phyloP scores from a whole-genome alignment of 768 basidiomycete genomes.

The Mycena metata region DNA sequence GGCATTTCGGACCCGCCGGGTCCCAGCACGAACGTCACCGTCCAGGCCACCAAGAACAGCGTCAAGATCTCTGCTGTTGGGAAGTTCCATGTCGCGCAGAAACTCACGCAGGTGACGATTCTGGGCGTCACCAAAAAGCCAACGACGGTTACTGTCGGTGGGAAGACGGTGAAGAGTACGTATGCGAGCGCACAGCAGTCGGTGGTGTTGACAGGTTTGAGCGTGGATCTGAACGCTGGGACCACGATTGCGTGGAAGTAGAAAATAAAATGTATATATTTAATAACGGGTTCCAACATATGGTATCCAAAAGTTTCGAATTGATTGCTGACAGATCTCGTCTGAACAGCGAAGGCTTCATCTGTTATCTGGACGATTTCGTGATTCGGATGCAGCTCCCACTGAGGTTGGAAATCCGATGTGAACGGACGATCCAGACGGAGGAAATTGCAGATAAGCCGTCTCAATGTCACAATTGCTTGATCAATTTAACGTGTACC shows the following conservation, averaged over 20 bases:
- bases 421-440: too few species aligned
- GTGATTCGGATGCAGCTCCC: too few species aligned
- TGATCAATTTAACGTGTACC: too few species aligned
- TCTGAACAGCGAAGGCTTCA: too few species aligned
- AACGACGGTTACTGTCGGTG: slow-evolving; percentile 54
- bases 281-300: too few species aligned
- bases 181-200: slow-evolving; percentile 56
- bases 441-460: too few species aligned
- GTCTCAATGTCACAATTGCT: too few species aligned
- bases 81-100: slow-evolving; percentile 59
- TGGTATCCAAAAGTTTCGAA: too few species aligned
- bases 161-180: slow-evolving; percentile 52
- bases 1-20: slow-evolving; percentile 73
- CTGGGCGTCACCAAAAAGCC: slow-evolving; percentile 66
- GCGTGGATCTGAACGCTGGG: slow-evolving; percentile 58
- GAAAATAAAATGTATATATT: not conserved
- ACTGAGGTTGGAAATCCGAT: too few species aligned
- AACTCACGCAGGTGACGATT: slow-evolving; percentile 66
- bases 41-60: slow-evolving; percentile 52
- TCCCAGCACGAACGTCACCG: slow-evolving; percentile 62
- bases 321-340: too few species aligned
- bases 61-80: slow-evolving; percentile 57
- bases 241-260: slow-evolving; percentile 51
- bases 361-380: too few species aligned
- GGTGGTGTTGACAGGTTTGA: slow-evolving; percentile 55